Percentiles rank a stretch among this genome's conserved stretches.
phyloP scores from a whole-genome alignment of 768 basidiomycete genomes.

The Clitopilus passeckerianus region DNA sequence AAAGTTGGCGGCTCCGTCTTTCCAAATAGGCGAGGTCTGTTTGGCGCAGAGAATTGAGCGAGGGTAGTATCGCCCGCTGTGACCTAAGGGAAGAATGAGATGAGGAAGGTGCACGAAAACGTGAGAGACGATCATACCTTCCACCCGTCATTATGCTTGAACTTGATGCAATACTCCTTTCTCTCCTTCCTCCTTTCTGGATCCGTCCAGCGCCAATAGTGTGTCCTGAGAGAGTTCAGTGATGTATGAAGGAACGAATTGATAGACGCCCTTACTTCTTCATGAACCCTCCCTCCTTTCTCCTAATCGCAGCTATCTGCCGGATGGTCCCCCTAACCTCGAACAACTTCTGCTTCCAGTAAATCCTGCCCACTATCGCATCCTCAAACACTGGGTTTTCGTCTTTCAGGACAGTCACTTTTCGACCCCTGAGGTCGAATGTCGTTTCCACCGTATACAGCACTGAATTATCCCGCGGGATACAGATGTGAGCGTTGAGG shows the following conservation, averaged over 20 bases:
- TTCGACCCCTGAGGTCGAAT: constrained; percentile 36
- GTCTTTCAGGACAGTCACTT: constrained; percentile 40
- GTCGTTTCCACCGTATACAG: constrained; percentile 40
- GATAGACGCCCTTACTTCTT: constrained; percentile 21
- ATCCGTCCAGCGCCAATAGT: constrained; percentile 40
- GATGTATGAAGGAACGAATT: neutral
- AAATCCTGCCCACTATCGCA: constrained; percentile 38
- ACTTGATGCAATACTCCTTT: constrained; percentile 33
- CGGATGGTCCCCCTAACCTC: constrained; percentile 39
- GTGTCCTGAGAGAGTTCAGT: constrained; percentile 18
- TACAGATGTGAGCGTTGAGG: constrained; percentile 36
- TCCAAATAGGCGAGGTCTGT: constrained; percentile 44
- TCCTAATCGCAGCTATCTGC: constrained; percentile 32
- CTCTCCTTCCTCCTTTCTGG: constrained; percentile 15
- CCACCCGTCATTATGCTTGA: constrained; percentile 42
- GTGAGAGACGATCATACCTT: constrained; percentile 16
- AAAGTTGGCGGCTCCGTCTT: constrained; percentile 35
- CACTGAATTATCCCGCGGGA: constrained; percentile 37
- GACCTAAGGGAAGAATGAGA: constrained; percentile 10
- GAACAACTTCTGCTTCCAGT: constrained; percentile 45
- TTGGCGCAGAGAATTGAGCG: constrained; percentile 36
- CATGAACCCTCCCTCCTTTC: constrained; percentile 31
- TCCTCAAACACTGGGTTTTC: constrained; percentile 36
- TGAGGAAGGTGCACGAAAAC: neutral
- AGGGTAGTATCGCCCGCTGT: constrained; percentile 20